Base-by-base conservation (phyloP, 371 early-diverging fungal genomes). In the Umbelopsis sp. region DNA sequence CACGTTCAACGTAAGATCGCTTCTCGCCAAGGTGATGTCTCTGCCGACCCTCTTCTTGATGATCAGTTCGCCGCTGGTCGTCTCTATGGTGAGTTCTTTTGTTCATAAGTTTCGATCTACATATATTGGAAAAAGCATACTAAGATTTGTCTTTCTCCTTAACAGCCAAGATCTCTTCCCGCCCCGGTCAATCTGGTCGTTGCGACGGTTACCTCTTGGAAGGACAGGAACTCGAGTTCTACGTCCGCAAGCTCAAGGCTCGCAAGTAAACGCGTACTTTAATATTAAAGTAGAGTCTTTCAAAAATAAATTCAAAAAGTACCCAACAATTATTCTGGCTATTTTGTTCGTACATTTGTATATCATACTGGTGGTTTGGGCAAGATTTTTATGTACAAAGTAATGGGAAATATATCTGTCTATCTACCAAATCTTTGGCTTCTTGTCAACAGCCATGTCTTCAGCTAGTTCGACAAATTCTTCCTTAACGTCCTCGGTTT, bases 151-250 rank as follows among this genome's bases (percentile, higher is more conserved):
- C 25, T 70, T 63, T 4, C n/a, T 48, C 29, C 1, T 62, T 22
- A 44, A 22, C 63, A 70, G 93, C 96, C 81, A 83, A 88, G 78
- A 82, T 99, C 79, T 81, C 96, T 29, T 96, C 97, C 67, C 95
- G 99, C 79, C 99, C 99, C 38, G 99, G 99, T 72, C 99, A 99
- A 89, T 89, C 91, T 75, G 99, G 99, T 75, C 94, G 94, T 72
- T 88, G 91, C 72, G 97, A 97, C 78, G 99, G 99, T 62, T 95
- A 97, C 89, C 92, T 99, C 74, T 89, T 99, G 50, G 99, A 99
- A 87, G 99, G 99, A 73, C 93, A 96, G 77, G 96, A 97, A 85
- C 92, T 97, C 67, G 91, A 94, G 63, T 97, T 97, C 88, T 97
- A 96, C 88, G 72, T 90, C 76, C 85, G 88, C 68, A 93, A 92